Percentiles rank a stretch among this genome's conserved stretches.
These are phyloP conservation scores for Kodamaea neixiangensis DNA, from an alignment of 805 yeast species.

Conservation along the genomic window DNA sequence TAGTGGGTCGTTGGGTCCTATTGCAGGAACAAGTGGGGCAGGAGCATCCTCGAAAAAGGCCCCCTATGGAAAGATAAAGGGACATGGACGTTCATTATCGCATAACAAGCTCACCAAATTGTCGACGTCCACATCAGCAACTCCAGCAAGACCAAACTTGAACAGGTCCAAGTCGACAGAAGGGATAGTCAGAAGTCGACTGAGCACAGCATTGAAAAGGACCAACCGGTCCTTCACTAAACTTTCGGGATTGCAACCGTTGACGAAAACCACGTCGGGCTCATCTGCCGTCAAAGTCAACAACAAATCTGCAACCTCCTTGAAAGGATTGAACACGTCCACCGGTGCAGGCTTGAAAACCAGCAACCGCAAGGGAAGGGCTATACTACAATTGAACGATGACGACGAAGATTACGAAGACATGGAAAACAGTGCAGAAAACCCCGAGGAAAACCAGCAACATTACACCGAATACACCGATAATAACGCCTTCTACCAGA, in stretches of 20 bases:
- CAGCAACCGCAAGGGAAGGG: constrained; percentile 39
- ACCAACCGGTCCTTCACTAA: constrained; percentile 41
- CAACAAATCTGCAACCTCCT: constrained; percentile 34
- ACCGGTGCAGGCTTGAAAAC: constrained; percentile 34
- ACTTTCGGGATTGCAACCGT: constrained; percentile 36
- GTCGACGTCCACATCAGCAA: constrained; percentile 18
- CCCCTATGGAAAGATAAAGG: constrained; percentile 11
- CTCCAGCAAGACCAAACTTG: constrained; percentile 28
- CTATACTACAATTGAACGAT: constrained; percentile 41
- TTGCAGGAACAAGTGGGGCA: neutral
- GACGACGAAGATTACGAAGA: constrained; percentile 44
- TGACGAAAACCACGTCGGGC: constrained; percentile 35
- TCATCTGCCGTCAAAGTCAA: constrained; percentile 25
- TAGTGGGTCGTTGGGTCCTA: neutral
- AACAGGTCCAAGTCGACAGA: constrained; percentile 45
- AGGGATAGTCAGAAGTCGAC: constrained; percentile 30
- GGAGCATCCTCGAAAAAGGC: neutral
- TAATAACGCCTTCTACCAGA: constrained; percentile 1
- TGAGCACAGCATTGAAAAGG: constrained; percentile 27
- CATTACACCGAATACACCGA: neutral
- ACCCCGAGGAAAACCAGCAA: neutral
- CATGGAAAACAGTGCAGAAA: constrained; percentile 17
- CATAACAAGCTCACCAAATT: constrained; percentile 34
- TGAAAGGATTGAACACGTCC: constrained; percentile 28
- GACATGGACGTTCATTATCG: constrained; percentile 32